These are phyloP conservation scores for Ceratobasidium sp. DNA, from an alignment of 1,284 basidiomycete genomes.

Conservation along the genomic window DNA sequence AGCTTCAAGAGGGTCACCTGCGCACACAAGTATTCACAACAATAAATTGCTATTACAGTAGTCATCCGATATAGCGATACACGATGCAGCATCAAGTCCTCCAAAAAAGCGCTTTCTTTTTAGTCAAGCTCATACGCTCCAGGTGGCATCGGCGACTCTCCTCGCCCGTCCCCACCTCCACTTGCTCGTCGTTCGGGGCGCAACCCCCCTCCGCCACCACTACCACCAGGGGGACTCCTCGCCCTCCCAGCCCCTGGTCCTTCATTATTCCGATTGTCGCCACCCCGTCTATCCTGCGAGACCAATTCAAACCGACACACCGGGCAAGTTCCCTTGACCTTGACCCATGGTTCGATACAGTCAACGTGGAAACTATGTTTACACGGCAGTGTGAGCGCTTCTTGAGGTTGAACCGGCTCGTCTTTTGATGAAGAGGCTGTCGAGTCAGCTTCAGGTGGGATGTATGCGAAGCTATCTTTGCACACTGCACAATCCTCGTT, in stretches of 20 bases:
- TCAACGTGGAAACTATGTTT: constrained; percentile 83
- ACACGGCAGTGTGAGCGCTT: constrained; percentile 75
- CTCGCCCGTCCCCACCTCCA: not conserved
- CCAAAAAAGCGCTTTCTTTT: not conserved
- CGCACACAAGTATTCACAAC: too few relatives aligned
- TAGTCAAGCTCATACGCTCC: constrained; percentile 32
- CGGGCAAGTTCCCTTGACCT: constrained; percentile 84
- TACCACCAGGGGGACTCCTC: too few relatives aligned
- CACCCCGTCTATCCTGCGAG: constrained; percentile 8
- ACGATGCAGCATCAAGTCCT: not conserved
- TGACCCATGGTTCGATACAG: constrained; percentile 85
- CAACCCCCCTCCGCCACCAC: not conserved
- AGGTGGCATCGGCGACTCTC: constrained; percentile 25
- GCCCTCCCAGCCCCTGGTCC: not conserved
- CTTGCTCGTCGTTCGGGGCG: not conserved
- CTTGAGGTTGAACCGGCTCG: constrained; percentile 16
- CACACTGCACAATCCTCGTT: constrained; percentile 61
- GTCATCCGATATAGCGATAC: not conserved
- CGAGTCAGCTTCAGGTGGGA: constrained; percentile 15
- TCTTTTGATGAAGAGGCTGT: constrained; percentile 12
- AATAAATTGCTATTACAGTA: not conserved
- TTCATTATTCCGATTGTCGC: not conserved
- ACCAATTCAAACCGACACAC: constrained; percentile 74
- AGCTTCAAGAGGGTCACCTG: too few relatives aligned
- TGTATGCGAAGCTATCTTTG: constrained; percentile 51